Evolutionary conservation across 1,139 yeast species (phyloP), one percentile per base, ranked within the genome.

Genomic region (Meyerozyma elateridarum): DNA sequence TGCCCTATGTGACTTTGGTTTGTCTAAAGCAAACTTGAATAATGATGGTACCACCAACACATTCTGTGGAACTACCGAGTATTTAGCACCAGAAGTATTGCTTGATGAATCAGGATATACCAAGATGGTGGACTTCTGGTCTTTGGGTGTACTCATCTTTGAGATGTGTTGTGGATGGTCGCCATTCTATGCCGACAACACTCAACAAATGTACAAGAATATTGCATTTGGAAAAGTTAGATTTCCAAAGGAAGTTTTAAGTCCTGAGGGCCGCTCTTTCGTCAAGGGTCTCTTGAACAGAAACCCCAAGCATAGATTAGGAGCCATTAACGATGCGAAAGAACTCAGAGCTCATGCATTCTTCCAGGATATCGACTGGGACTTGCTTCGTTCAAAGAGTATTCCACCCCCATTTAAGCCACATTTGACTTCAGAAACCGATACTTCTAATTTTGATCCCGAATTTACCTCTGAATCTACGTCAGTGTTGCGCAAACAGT

Each of bases 111-210:
- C 81, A 22, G 93, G 93, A 20, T 83, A 83, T 56, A 82, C 91
- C 21, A 81, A 82, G 51, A 82, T 82, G 91, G 91, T 83, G 48
- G 93, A 83, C 57, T 83, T 82, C 47, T 83, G 93, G 93, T 80
- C 89, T 2, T 61, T 83, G 37, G 93, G 93, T 39, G 91, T 83
- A 6, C 64, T 83, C 38, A 81, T 83, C 28, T 83, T 83, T 55
- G 93, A 83, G 59, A 82, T 83, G 91, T 81, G 96, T 58, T 91
- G 97, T 62, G 98, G 98, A 26, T 91, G 97, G 97, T 84, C 95
- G n/a, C 98, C 98, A 34, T 91, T 91, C 56, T 89, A 87, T 53
- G 97, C 97, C 26, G 96, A 89, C 42, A 91, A 85, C 55, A 87
- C 95, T 33, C 97, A 91, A 64, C 96, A 89, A 60, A 91, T 91